phyloP scores from a whole-genome alignment of 2,329 filamentous ascomycete species.

The Aspergillus sp. region DNA sequence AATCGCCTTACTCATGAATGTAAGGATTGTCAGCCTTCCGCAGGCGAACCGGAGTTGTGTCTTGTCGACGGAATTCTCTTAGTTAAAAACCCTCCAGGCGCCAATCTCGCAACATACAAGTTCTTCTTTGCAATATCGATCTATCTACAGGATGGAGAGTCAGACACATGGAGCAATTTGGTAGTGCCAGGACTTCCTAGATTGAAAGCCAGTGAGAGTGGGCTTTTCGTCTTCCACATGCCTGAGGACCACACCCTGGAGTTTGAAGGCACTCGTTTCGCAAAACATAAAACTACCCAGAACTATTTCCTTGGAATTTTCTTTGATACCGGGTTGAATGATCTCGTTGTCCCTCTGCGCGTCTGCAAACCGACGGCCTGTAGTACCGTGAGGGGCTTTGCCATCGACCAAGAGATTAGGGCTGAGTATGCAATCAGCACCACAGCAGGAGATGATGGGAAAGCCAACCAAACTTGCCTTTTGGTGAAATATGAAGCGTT shows the following conservation, averaged over 20 bases:
- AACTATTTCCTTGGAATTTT: slow-evolving; percentile 28
- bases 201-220: slow-evolving; percentile 17
- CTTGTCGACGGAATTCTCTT: slow-evolving; percentile 13
- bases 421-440: slow-evolving; percentile 1
- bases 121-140: slow-evolving; percentile 14
- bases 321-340: slow-evolving; percentile 4
- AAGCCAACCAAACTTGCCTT: no score
- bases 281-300: slow-evolving; percentile 20
- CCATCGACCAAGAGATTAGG: slow-evolving; percentile 20
- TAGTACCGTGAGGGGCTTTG: slow-evolving; percentile 25
- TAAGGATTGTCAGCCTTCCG: not conserved
- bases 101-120: slow-evolving; percentile 14
- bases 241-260: slow-evolving; percentile 23
- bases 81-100: slow-evolving; percentile 9
- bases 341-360: slow-evolving; percentile 23
- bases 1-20: not conserved
- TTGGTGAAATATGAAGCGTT: slow-evolving; percentile 16
- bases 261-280: slow-evolving; percentile 21
- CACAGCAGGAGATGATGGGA: no score
- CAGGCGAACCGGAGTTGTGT: slow-evolving; percentile 9
- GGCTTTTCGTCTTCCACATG: slow-evolving; percentile 23
- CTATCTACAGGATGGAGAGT: slow-evolving; percentile 10
- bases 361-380: slow-evolving; percentile 20
- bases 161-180: slow-evolving; percentile 23
- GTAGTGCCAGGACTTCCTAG: slow-evolving; percentile 24